phyloP scores from a whole-genome alignment of 2,329 filamentous ascomycete genomes.

The Phialophora expanda region DNA sequence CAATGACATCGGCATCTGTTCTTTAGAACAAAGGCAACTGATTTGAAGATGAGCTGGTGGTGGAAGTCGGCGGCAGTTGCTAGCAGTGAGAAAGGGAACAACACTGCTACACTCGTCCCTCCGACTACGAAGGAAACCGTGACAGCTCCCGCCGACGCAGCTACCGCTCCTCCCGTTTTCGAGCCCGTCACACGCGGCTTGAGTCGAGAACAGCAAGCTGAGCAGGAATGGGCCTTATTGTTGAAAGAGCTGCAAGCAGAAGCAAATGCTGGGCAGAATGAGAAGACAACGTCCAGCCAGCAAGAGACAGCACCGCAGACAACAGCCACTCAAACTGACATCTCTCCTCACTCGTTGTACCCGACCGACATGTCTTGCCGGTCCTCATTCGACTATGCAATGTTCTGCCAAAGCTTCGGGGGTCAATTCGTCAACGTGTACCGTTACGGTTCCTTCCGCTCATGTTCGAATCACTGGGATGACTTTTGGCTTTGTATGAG shows the following conservation, averaged over 20 bases:
- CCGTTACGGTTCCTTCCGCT: constrained; percentile 76
- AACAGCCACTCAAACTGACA: constrained; percentile 40
- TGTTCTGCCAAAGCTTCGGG: constrained; percentile 86
- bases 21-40: not conserved
- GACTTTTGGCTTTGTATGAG: constrained; percentile 99
- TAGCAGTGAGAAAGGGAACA: constrained; percentile 4
- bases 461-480: constrained; percentile 84
- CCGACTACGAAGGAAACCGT: not conserved
- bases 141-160: constrained; percentile 26
- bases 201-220: constrained; percentile 56
- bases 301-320: constrained; percentile 15
- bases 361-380: constrained; percentile 87
- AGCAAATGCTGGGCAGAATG: constrained; percentile 31
- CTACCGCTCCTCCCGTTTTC: constrained; percentile 25
- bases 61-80: constrained; percentile 46
- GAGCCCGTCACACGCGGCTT: constrained; percentile 41
- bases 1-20: not conserved
- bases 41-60: constrained; percentile 54
- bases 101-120: constrained; percentile 9
- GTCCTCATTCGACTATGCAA: constrained; percentile 86
- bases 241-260: constrained; percentile 54
- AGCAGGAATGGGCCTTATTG: constrained; percentile 61
- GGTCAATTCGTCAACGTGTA: constrained; percentile 93
- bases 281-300: constrained; percentile 21
- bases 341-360: constrained; percentile 71